These are phyloP conservation scores for Aspergillus cavernicola DNA, from an alignment of 495 filamentous ascomycete genomes.

Conservation along the genomic window DNA sequence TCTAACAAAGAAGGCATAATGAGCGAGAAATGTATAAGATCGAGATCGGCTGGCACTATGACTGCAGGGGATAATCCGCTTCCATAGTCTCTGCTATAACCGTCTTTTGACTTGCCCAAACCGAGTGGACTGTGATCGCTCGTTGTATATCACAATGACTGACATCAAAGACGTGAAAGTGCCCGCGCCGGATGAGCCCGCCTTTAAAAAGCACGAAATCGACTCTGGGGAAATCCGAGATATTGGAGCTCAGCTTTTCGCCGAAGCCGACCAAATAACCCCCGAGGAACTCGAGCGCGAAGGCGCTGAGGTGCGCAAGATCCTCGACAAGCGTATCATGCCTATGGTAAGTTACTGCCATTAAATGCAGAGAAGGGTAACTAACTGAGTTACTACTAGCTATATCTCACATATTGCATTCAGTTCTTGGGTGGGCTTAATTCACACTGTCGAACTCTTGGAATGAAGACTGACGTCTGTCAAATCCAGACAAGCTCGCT, in stretches of 20 bases:
- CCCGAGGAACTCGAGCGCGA: conserved; percentile 31
- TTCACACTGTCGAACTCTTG: not conserved
- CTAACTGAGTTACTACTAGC: conserved; percentile 13
- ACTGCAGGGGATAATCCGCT: not conserved
- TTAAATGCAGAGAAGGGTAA: not conserved
- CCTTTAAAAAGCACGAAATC: conserved; percentile 16
- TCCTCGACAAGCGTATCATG: conserved; percentile 34
- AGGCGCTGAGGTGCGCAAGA: conserved; percentile 27
- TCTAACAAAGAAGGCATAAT: not conserved
- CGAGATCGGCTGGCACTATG: not conserved
- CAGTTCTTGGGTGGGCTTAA: conserved; percentile 30
- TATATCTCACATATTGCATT: conserved; percentile 37
- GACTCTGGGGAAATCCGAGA: conserved; percentile 24
- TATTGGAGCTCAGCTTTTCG: conserved; percentile 27
- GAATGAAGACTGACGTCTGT: not conserved
- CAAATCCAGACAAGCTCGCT: conserved; percentile 26
- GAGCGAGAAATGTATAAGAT: not conserved
- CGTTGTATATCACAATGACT: not conserved
- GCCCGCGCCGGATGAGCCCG: conserved; percentile 6
- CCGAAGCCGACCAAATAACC: conserved; percentile 29
- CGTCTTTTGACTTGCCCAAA: not conserved
- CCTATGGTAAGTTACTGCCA: conserved; percentile 22
- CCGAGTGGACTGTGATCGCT: not conserved
- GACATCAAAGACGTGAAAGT: conserved; percentile 21
- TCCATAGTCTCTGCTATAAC: not conserved